Base-by-base conservation (phyloP, 441 rosid species). In the Pelargonium myrrhifolium region DNA sequence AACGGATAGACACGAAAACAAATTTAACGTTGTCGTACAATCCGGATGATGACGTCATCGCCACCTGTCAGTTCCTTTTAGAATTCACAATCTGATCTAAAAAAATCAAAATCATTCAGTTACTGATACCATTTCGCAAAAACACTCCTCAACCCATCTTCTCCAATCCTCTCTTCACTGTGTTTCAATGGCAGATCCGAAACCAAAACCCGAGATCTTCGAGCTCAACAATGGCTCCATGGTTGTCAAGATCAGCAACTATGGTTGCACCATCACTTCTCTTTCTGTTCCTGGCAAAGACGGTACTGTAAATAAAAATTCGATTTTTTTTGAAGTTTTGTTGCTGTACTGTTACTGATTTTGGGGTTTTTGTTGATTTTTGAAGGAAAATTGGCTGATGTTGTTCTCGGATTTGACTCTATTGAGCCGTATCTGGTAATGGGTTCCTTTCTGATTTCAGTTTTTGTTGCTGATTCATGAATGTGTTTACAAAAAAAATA, bases 321-420 rank as follows among this genome's bases (percentile, higher is more conserved):
- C 70, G 21, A n/a, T 45, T 62, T 35, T 66, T 6, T 1, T 64
- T n/a, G 68, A 15, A 3, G 9, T 51, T 51, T 17, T 51, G 0
- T 3, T 4, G 0, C 3, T 3, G 31, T 28, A 28, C 3, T 28
- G 31, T 8, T 4, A 17, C 31, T 20, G 67, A 17, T 69, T 37
- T 39, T 21, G 73, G 63, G 15, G n/a, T 49, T n/a, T 4, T 4
- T 49, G 20, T 51, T 51, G 55, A 14, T 51, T 15, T 53, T 70
- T 66, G 14, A 70, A 89, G 96, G 97, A 28, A 76, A 84, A 76
- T 67, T 81, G 68, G 82, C 85, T 62, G 98, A 90, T 77, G 91
- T 89, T 4, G 94, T 92, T 66, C 89, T 90, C 64, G 96, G 98
- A 64, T 88, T 90, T 45, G 96, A 92, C 72, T 78, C 96, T 10